Evolutionary conservation across 495 filamentous ascomycete species (phyloP).

Genomic region (Neurospora sp.): DNA sequence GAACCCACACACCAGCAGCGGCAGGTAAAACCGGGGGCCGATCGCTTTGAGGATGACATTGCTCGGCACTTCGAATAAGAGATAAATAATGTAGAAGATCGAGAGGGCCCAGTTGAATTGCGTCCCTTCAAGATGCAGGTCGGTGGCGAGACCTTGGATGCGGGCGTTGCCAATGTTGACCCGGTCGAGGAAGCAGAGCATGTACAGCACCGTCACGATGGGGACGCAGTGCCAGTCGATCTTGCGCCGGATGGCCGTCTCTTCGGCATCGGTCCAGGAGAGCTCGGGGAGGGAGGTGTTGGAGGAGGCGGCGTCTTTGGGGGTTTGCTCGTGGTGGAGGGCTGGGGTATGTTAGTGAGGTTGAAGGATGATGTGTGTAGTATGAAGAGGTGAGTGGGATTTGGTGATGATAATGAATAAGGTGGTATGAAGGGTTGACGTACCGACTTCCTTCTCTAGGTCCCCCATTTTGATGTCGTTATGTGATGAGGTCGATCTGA

Average conservation of each 20-base stretch:
- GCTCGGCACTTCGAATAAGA: constrained; percentile 53
- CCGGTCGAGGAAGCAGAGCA: constrained; percentile 39
- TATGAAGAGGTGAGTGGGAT: neutral
- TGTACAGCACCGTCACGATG: constrained; percentile 43
- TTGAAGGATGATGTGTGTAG: neutral
- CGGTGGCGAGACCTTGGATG: constrained; percentile 47
- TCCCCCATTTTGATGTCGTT: neutral
- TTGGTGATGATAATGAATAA: neutral
- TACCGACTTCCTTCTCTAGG: neutral
- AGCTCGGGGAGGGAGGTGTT: constrained; percentile 15
- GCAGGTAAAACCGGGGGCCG: constrained; percentile 54
- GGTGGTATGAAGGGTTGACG: neutral
- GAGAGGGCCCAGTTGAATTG: constrained; percentile 51
- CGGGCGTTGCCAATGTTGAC: constrained; percentile 57
- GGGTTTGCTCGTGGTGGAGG: neutral
- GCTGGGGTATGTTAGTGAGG: neutral
- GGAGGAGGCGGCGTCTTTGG: neutral
- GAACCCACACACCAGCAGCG: constrained; percentile 42
- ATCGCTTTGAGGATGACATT: constrained; percentile 56
- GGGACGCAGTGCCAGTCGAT: constrained; percentile 44
- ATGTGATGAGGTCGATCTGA: neutral
- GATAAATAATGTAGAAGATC: constrained; percentile 60
- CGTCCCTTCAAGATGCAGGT: constrained; percentile 40
- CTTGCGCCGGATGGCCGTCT: constrained; percentile 38
- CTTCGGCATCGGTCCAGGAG: constrained; percentile 42